Evolutionary conservation across 2,329 filamentous ascomycete genomes (phyloP), one percentile per base, ranked within the genome.

Genomic region (Bipolaris victoriae): DNA sequence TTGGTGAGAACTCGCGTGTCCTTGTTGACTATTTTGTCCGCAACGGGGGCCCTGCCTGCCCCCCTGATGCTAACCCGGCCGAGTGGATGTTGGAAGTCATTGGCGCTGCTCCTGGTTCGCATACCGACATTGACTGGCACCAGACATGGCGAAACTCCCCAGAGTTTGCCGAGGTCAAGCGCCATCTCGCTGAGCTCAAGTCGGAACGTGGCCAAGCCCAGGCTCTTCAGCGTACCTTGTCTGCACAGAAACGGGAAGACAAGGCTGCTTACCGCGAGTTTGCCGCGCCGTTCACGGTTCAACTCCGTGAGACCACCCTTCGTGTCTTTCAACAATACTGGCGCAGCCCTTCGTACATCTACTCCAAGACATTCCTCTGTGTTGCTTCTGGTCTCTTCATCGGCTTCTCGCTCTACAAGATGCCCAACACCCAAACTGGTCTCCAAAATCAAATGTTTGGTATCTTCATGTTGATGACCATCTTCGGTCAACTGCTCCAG

Each of bases 301-400:
- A 97, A 76, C 79, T 94, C 40, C 79, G 77, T 54, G 83, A 88
- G 70, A 90, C 91, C 55, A 83, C 86, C 16, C 75, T 84, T 63
- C 91, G 92, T 69, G 89, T 95, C 24, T 95, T 95, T 81, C 86
- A 93, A 72, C 92, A 96, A 75, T 96, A 95, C 83, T 96, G 92
- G 92, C 90, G 92, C 58, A 93, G 88, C 0, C 92, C 92, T 0
- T 84, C 88, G 5, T 96, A 96, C 80, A 93, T 97, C 76, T 96
- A 94, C 80, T 88, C 90, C 68, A 96, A 96, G 81, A 74, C 83
- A 0, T 80, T 83, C 1, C 86, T 96, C 16, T 91, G 88, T 71
- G 78, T 84, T 22, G 77, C 87, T 15, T 83, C 83, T 15, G 81
- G 88, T 3, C 82, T 96, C 11, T 96, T 94, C 75, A 90, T 95